Evolutionary conservation across 441 rosid species (phyloP), one percentile per base, ranked within the genome.

Genomic region (Omphalea diandra): DNA sequence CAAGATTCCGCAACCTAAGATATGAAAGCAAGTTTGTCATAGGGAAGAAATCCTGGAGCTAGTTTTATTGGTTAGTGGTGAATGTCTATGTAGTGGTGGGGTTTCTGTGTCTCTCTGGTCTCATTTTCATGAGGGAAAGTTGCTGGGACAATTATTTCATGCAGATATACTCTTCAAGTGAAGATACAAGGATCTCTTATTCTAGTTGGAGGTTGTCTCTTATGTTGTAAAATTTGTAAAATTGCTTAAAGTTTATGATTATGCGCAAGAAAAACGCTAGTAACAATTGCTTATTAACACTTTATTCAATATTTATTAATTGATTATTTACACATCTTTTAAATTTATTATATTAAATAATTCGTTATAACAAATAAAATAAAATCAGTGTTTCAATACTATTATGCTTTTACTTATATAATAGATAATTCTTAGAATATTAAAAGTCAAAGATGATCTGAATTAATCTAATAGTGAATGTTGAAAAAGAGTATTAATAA

Each of bases 161-260:
- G 27, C 7, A 14, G 35, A 24, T 41, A 31, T 36, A n/a, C 31
- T 26, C 49, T 44, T 44, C 49, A 44, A 44, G 4, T 12, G 18
- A 27, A 44, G 32, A 63, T 52, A 17, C 31, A 65, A 63, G 52
- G 44, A 56, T 36, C 70, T 70, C 33, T 40, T 52, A 9, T 5
- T 59, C 24, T 54, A 57, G 75, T 66, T 73, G 47, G 69, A 59
- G 31, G 31, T 36, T 49, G 73, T 35, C 66, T 49, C 68, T n/a
- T 24, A 55, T 53, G 61, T 38, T 41, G 22, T 24, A 32, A n/a
- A n/a, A n/a, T n/a, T n/a, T n/a, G n/a, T n/a, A n/a, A 18, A 67
- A 59, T 63, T 68, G 35, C 55, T 5, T 35, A 3, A 20, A 44
- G n/a, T n/a, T n/a, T n/a, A n/a, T n/a, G n/a, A n/a, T n/a, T n/a